These are phyloP conservation scores for Westerdykella sp. DNA, from an alignment of 2,329 filamentous ascomycete genomes.

Conservation along the genomic window DNA sequence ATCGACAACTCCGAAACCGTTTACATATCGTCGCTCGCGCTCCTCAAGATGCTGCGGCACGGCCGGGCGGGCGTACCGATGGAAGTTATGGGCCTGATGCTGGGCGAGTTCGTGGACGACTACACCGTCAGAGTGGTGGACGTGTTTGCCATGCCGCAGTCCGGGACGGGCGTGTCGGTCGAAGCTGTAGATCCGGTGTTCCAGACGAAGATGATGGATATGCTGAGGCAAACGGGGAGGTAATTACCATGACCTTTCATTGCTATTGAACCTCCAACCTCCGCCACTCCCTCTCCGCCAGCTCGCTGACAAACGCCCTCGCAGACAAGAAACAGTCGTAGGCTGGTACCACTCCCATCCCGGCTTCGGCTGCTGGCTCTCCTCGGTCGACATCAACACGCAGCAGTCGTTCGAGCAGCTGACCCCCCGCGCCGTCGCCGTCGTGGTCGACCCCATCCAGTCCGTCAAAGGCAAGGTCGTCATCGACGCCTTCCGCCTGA, in stretches of 20 bases:
- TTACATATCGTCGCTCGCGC: slow-evolving; percentile 94
- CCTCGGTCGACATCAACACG: slow-evolving; percentile 98
- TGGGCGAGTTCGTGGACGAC: slow-evolving; percentile 97
- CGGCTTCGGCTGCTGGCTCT: slow-evolving; percentile 98
- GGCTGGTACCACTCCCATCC: slow-evolving; percentile 99
- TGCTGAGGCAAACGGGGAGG: slow-evolving; percentile 95
- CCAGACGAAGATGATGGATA: slow-evolving; percentile 99
- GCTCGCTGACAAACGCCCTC: slow-evolving; percentile 12
- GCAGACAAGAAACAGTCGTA: slow-evolving; percentile 91
- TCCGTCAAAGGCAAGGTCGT: slow-evolving; percentile 99
- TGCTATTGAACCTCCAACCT: slow-evolving; percentile 1
- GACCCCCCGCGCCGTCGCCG: slow-evolving; percentile 90
- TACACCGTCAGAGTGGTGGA: slow-evolving; percentile 98
- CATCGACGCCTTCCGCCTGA: slow-evolving; percentile 96
- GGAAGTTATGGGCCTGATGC: slow-evolving; percentile 99
- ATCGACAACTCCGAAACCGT: slow-evolving; percentile 99
- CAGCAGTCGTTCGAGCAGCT: slow-evolving; percentile 99
- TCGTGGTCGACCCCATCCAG: slow-evolving; percentile 97
- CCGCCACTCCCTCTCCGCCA: neutral
- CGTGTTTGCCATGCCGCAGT: slow-evolving; percentile 99
- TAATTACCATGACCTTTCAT: slow-evolving; percentile 35
- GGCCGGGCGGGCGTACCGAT: slow-evolving; percentile 96
- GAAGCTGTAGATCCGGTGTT: slow-evolving; percentile 98
- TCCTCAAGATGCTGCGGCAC: slow-evolving; percentile 98
- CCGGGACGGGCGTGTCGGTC: slow-evolving; percentile 94